Percentiles rank a stretch among this genome's conserved stretches.
Conservation (phyloP, 2,329 filamentous ascomycete species). For the Penicillium sp. region DNA sequence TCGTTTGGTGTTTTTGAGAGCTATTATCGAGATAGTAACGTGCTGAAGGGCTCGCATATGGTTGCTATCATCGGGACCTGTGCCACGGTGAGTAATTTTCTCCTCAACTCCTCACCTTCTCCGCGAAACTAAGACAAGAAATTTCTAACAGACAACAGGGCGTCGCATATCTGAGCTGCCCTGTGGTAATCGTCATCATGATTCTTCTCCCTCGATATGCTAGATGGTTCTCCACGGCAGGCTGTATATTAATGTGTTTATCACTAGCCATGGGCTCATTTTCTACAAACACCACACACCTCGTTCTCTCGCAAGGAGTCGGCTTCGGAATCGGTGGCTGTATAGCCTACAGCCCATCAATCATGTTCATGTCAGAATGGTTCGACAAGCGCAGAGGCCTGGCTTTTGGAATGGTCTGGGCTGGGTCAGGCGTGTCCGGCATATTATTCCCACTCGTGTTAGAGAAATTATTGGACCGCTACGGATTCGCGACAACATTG, state of each 20-base stretch:
- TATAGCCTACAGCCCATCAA: slow-evolving; percentile 50
- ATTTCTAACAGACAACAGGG: slow-evolving; percentile 11
- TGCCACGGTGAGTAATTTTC: slow-evolving; percentile 21
- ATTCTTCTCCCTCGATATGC: slow-evolving; percentile 20
- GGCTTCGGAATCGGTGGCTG: slow-evolving; percentile 49
- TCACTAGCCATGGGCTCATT: slow-evolving; percentile 28
- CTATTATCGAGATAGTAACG: slow-evolving; percentile 30
- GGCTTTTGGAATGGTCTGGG: slow-evolving; percentile 49
- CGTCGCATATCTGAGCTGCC: slow-evolving; percentile 27
- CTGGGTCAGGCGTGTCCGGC: slow-evolving; percentile 40
- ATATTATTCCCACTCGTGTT: slow-evolving; percentile 49
- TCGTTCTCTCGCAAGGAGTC: slow-evolving; percentile 30
- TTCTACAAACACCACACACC: slow-evolving; percentile 22
- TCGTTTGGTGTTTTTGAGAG: slow-evolving; percentile 35
- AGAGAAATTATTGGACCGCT: slow-evolving; percentile 43
- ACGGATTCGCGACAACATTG: slow-evolving; percentile 48
- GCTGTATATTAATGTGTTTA: slow-evolving; percentile 24
- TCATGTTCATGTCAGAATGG: slow-evolving; percentile 53
- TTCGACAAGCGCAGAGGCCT: slow-evolving; percentile 50
- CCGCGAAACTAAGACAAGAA: too few relatives aligned
- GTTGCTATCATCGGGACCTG: slow-evolving; percentile 36
- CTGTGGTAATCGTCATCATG: slow-evolving; percentile 20
- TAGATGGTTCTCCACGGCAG: slow-evolving; percentile 23
- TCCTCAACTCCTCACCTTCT: neutral
- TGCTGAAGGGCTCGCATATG: slow-evolving; percentile 24